A percentile compares a stretch with the other conserved stretches of the same genome.
Conservation (phyloP, 2,329 filamentous ascomycete genomes). For the Fusarium fujikuroi region DNA sequence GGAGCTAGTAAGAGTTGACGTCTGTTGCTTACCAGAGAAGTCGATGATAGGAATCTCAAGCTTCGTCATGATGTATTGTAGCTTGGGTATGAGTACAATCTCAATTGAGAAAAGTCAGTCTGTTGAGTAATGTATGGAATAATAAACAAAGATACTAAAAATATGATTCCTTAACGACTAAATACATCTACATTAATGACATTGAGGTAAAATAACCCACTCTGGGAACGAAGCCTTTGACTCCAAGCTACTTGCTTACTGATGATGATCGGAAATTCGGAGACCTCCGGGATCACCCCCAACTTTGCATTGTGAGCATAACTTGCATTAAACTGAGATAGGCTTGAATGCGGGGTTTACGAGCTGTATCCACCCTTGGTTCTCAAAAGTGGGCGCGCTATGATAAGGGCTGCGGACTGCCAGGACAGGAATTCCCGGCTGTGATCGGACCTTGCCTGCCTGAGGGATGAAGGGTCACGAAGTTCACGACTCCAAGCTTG, state of each 20-base stretch:
- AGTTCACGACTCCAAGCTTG: not conserved
- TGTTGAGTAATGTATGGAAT: not conserved
- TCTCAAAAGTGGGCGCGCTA: not conserved
- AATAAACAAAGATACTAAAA: not conserved
- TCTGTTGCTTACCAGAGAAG: not conserved
- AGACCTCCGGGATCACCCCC: not conserved
- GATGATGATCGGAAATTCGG: conserved; percentile 38
- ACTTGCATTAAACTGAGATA: conserved; percentile 1
- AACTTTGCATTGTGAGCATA: not conserved
- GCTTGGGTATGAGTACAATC: not conserved
- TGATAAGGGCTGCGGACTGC: not conserved
- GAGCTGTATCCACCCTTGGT: not conserved
- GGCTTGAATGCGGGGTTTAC: not conserved
- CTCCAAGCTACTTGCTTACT: not conserved
- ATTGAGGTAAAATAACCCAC: not conserved
- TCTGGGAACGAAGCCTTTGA: not conserved
- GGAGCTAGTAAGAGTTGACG: accelerated
- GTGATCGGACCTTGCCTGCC: not conserved
- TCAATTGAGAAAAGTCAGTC: not conserved
- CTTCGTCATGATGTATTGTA: not conserved
- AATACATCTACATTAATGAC: not conserved
- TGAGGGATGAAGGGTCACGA: not conserved
- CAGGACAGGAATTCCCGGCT: not conserved
- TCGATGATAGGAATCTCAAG: conserved; percentile 5
- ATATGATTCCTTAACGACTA: not conserved